Percentiles rank a stretch among this genome's conserved stretches.
Evolutionary conservation across 768 basidiomycete species (phyloP).

Genomic region (Clitopilus passeckerianus): DNA sequence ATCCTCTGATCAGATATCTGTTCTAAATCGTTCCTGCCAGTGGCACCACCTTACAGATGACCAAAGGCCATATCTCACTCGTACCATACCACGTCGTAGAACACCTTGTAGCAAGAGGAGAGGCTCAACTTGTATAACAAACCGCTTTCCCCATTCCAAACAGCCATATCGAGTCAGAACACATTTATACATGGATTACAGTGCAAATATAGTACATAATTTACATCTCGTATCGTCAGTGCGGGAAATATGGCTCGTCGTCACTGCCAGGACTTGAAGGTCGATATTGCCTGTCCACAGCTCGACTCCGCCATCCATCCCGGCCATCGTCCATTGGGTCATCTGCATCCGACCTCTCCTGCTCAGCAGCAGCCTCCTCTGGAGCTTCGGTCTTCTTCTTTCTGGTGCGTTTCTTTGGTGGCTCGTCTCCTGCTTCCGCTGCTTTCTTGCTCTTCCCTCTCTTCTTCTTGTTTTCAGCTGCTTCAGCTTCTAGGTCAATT

Average conservation of each 20-base stretch:
- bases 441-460: slow-evolving; percentile 50
- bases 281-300: slow-evolving; percentile 24
- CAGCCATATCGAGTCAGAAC: background rate
- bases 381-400: slow-evolving; percentile 27
- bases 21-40: slow-evolving; percentile 21
- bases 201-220: slow-evolving; percentile 12
- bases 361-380: slow-evolving; percentile 25
- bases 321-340: slow-evolving; percentile 3
- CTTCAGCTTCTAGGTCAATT: slow-evolving; percentile 64
- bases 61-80: slow-evolving; percentile 77
- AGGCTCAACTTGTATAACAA: slow-evolving; percentile 68
- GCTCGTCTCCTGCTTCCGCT: slow-evolving; percentile 23
- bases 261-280: slow-evolving; percentile 32
- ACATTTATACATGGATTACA: slow-evolving; percentile 2
- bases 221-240: slow-evolving; percentile 14
- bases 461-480: slow-evolving; percentile 47
- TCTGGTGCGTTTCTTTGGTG: slow-evolving; percentile 46
- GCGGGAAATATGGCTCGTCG: slow-evolving; percentile 38
- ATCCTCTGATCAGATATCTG: background rate
- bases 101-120: slow-evolving; percentile 63
- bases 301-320: slow-evolving; percentile 10
- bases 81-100: slow-evolving; percentile 75
- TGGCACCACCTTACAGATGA: slow-evolving; percentile 68
- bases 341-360: slow-evolving; percentile 3
- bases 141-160: background rate